Evolutionary conservation across 1,139 yeast genomes (phyloP), one percentile per base, ranked within the genome.

Genomic region (Candida sanyaensis): DNA sequence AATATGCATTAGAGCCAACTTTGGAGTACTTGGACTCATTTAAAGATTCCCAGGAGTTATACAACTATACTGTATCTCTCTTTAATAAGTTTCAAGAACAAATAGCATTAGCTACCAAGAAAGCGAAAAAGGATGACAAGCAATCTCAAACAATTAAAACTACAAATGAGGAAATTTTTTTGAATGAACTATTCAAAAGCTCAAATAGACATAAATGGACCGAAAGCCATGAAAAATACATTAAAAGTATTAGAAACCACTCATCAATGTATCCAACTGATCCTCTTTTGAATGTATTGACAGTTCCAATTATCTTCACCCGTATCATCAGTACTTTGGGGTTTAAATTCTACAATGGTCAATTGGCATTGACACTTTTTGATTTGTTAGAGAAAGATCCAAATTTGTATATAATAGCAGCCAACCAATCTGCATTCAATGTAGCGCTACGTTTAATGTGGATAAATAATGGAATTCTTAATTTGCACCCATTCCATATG

Each of bases 371-470:
- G 32, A 59, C 74, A 2, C 48, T 75, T 33, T 75, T 72, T 60
- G 71, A 74, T 52, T 43, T 59, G 41, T 56, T 73, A 28, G 73
- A 73, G 54, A 58, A 55, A 17, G 71, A 75, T 50, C 49, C 73
- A 27, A 56, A 59, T 12, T 52, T 73, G 23, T 71, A 70, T 55
- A 62, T 75, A 4, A 57, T 69, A 6, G 61, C 68, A 11, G 72
- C 77, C 54, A 73, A 73, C 54, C 79, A 75, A 55, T 68, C 64
- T 30, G 73, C 80, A 1, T 75, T 69, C 51, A 75, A 75, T 53
- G 73, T 73, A 51, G 60, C 74, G 6, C 56, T 75, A 39, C 62
- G 68, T 47, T 59, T 65, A n/a, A 57, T 62, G 37, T 74, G 79
- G 78, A 58, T 74, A 0, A 74, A 59, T 54, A 58, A 61, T 42